Evolutionary conservation across 176 grass and related monocot species (phyloP).

Genomic region (Triticum aestivum): DNA sequence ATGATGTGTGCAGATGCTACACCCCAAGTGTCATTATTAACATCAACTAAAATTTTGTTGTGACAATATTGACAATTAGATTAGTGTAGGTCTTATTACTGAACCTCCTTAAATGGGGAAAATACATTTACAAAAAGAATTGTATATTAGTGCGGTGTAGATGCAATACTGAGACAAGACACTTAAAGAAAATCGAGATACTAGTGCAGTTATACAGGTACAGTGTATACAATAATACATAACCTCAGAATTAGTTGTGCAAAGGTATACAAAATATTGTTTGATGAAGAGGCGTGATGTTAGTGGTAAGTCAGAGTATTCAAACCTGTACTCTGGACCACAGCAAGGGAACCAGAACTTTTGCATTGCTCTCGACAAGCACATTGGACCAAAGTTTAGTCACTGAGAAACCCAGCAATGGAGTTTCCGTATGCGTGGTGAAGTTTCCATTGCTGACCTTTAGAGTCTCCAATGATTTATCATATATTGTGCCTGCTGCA

Average conservation of each 20-base stretch:
- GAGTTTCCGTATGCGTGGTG: constrained; percentile 87
- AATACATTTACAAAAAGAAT: background rate
- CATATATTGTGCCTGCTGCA: constrained; percentile 90
- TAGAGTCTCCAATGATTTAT: constrained; percentile 80
- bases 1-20: background rate
- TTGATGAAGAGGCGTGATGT: background rate
- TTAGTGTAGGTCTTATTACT: constrained; percentile 3
- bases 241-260: background rate
- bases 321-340: constrained; percentile 98
- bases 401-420: constrained; percentile 85
- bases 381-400: constrained; percentile 93
- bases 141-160: background rate
- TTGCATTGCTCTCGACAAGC: constrained; percentile 78
- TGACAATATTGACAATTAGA: constrained; percentile 18
- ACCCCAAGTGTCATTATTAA: background rate
- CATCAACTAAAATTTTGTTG: background rate
- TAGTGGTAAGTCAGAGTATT: background rate
- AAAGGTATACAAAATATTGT: constrained; percentile 4
- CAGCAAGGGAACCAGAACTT: constrained; percentile 90
- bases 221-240: background rate
- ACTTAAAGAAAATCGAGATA: background rate
- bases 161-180: background rate
- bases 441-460: constrained; percentile 98
- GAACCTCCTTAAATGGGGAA: background rate
- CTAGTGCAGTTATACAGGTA: background rate